Percentiles rank a stretch among this genome's conserved stretches.
Evolutionary conservation across 768 basidiomycete species (phyloP).

Genomic region (Trametes cubensis): DNA sequence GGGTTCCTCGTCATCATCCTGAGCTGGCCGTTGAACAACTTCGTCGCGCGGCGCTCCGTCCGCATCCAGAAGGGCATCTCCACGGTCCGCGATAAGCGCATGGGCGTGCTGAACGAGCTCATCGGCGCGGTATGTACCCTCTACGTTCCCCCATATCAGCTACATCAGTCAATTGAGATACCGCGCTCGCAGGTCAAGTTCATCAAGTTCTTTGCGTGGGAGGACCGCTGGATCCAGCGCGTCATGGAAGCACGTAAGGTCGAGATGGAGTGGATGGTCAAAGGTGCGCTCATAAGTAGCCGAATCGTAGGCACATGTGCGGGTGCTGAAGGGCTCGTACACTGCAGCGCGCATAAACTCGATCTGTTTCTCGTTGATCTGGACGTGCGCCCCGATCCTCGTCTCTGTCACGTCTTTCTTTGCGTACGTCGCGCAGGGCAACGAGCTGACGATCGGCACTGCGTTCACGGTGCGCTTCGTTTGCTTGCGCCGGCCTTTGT

Average conservation of each 20-base stretch:
- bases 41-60: slow-evolving; percentile 60
- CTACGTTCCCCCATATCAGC: not conserved
- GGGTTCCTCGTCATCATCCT: slow-evolving; percentile 71
- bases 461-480: slow-evolving; percentile 76
- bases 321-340: not conserved
- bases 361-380: slow-evolving; percentile 70
- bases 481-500: not conserved
- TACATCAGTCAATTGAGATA: not conserved
- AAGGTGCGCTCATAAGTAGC: slow-evolving; percentile 43
- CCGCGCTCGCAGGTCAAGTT: slow-evolving; percentile 55
- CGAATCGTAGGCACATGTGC: not conserved
- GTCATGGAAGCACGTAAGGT: slow-evolving; percentile 62
- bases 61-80: slow-evolving; percentile 62
- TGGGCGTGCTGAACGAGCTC: slow-evolving; percentile 77
- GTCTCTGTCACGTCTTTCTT: slow-evolving; percentile 83
- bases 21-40: slow-evolving; percentile 73
- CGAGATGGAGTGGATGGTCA: slow-evolving; percentile 80
- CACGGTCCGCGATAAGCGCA: slow-evolving; percentile 71
- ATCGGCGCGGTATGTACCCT: slow-evolving; percentile 58
- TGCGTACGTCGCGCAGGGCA: slow-evolving; percentile 68
- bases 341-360: slow-evolving; percentile 78
- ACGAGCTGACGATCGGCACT: slow-evolving; percentile 72
- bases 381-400: slow-evolving; percentile 75
- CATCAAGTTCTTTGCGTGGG: slow-evolving; percentile 86
- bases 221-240: slow-evolving; percentile 72